Evolutionary conservation across 495 filamentous ascomycete species (phyloP).

Genomic region (Hypoxylon lenormandii): DNA sequence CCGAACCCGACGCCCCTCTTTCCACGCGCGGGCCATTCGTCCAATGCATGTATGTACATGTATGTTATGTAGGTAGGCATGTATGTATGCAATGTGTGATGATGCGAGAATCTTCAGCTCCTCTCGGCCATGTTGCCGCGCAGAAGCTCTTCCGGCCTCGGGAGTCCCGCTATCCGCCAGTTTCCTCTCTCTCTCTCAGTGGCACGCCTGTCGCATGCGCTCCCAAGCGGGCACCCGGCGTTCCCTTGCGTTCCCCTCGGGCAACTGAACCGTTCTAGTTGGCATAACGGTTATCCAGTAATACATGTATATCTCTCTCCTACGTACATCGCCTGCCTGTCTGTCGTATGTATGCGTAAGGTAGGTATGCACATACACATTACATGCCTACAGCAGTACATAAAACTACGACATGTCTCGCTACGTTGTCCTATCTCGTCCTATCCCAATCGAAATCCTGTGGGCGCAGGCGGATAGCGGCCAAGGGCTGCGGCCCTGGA

Average conservation of each 20-base stretch:
- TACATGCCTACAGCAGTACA: slow-evolving; percentile 18
- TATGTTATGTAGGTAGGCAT: slow-evolving; percentile 3
- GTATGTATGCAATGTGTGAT: slow-evolving; percentile 37
- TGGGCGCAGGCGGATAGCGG: slow-evolving; percentile 34
- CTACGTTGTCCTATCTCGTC: slow-evolving; percentile 38
- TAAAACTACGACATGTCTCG: slow-evolving; percentile 41
- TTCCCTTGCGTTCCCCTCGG: slow-evolving; percentile 36
- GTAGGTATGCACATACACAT: slow-evolving; percentile 6
- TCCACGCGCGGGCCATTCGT: slow-evolving; percentile 25
- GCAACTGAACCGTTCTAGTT: slow-evolving; percentile 20
- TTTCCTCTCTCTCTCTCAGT: background rate
- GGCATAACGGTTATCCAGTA: slow-evolving; percentile 27
- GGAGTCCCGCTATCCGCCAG: slow-evolving; percentile 33
- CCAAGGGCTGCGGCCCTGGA: slow-evolving; percentile 28
- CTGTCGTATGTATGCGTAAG: slow-evolving; percentile 32
- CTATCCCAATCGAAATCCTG: slow-evolving; percentile 20
- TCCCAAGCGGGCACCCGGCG: slow-evolving; percentile 38
- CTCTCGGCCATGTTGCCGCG: slow-evolving; percentile 41
- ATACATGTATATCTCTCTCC: too few species aligned
- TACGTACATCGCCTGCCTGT: too few species aligned
- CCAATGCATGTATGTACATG: slow-evolving; percentile 31
- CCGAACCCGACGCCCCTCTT: slow-evolving; percentile 22
- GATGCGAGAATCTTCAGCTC: slow-evolving; percentile 27
- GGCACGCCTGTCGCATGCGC: slow-evolving; percentile 38
- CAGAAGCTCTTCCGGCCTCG: slow-evolving; percentile 44